A percentile compares a stretch with the other conserved stretches of the same genome.
Evolutionary conservation across 164 flowering plant genomes (phyloP).

Genomic region (Warburgia ugandensis): DNA sequence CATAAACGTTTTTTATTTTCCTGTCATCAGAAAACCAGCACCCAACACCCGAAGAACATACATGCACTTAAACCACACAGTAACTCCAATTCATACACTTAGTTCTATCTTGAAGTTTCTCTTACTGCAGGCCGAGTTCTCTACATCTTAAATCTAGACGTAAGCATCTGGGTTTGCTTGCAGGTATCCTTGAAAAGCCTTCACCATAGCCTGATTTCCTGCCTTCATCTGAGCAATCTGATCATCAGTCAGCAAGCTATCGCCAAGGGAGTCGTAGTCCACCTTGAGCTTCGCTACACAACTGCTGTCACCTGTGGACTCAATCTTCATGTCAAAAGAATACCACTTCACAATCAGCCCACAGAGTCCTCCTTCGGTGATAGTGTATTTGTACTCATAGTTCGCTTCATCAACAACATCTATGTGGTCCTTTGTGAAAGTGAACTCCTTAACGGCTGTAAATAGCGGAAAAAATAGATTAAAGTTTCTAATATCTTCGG

Average conservation of each 20-base stretch:
- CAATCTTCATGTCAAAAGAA: not conserved
- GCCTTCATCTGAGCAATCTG: not conserved
- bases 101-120: no score
- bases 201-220: not conserved
- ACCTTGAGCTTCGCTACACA: not conserved
- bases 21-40: no score
- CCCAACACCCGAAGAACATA: no score
- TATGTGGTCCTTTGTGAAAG: slow-evolving; percentile 11
- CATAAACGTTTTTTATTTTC: no score
- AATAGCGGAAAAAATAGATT: no score
- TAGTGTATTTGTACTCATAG: slow-evolving; percentile 11
- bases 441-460: slow-evolving; percentile 7
- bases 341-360: slow-evolving; percentile 1
- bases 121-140: no score
- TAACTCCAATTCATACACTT: no score
- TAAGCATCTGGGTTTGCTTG: slow-evolving; percentile 6
- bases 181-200: not conserved
- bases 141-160: no score
- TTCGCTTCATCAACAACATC: slow-evolving; percentile 18
- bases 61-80: no score
- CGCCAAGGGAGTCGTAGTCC: not conserved
- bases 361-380: slow-evolving; percentile 17
- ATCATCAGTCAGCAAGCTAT: not conserved
- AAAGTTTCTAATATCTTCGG: no score
- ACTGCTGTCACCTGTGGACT: not conserved